phyloP scores from a whole-genome alignment of 1,284 basidiomycete genomes.

The Sporisorium exsertum region DNA sequence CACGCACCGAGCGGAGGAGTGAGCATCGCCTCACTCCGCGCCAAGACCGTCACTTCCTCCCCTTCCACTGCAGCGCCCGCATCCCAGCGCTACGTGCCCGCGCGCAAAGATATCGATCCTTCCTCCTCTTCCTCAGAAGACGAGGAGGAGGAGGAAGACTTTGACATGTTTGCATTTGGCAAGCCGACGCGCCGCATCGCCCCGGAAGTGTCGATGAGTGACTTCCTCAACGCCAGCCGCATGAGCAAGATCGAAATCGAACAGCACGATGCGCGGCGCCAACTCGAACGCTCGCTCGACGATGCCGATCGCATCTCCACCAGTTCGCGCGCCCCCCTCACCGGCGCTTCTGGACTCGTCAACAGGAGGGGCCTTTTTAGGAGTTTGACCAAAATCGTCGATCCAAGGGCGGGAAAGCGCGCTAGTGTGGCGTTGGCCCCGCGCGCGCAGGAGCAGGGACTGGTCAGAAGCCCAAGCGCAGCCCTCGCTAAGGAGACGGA shows the following conservation, averaged over 20 bases:
- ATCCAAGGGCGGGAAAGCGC: background rate
- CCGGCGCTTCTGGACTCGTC: background rate
- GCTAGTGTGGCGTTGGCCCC: too few relatives aligned
- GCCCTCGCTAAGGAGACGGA: too few relatives aligned
- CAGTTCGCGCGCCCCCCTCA: conserved; percentile 17
- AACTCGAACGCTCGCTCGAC: conserved; percentile 11
- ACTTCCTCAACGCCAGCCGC: conserved; percentile 46
- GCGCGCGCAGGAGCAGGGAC: too few relatives aligned
- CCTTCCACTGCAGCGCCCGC: background rate
- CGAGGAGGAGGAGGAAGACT: background rate
- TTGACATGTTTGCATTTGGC: conserved; percentile 23
- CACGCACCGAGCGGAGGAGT: conserved; percentile 24
- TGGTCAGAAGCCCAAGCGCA: too few relatives aligned
- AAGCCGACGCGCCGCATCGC: background rate
- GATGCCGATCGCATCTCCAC: conserved; percentile 4
- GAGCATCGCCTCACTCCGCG: conserved; percentile 43
- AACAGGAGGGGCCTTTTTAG: conserved; percentile 16
- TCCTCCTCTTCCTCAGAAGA: conserved; percentile 12
- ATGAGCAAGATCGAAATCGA: conserved; percentile 41
- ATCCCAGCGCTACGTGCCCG: conserved; percentile 21
- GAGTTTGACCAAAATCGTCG: conserved; percentile 24
- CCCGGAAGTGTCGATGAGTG: conserved; percentile 38
- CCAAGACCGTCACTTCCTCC: conserved; percentile 24
- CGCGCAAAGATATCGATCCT: conserved; percentile 1
- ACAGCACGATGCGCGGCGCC: conserved; percentile 28